Evolutionary conservation across 2,329 filamentous ascomycete species (phyloP).

Genomic region (Colletotrichum australisinense): DNA sequence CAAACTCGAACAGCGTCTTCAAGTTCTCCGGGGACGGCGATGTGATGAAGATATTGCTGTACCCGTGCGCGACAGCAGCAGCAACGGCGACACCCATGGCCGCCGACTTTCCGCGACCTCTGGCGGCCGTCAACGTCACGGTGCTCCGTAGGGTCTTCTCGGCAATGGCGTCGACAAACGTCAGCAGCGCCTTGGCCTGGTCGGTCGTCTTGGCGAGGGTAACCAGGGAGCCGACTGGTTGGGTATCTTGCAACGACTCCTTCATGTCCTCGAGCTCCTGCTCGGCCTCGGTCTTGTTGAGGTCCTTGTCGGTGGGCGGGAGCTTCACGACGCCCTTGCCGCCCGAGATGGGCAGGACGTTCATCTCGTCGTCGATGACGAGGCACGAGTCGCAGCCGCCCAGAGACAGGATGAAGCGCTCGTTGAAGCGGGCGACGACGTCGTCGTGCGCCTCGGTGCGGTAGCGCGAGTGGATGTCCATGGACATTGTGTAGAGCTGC

Average conservation of each 20-base stretch:
- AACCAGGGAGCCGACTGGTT: conserved; percentile 86
- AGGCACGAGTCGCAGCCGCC: conserved; percentile 96
- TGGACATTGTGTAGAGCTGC: conserved; percentile 94
- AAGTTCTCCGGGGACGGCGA: conserved; percentile 97
- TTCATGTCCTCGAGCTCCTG: conserved; percentile 88
- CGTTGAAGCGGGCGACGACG: conserved; percentile 96
- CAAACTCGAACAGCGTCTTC: conserved; percentile 97
- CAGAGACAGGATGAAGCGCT: conserved; percentile 93
- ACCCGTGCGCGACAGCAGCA: conserved; percentile 93
- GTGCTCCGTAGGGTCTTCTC: conserved; percentile 96
- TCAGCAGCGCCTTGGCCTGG: conserved; percentile 95
- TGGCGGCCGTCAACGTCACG: conserved; percentile 90
- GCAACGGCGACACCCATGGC: conserved; percentile 95
- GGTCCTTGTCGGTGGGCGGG: conserved; percentile 79
- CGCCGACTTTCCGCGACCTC: conserved; percentile 97
- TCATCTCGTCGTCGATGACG: conserved; percentile 97
- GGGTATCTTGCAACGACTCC: conserved; percentile 84
- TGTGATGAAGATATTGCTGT: conserved; percentile 99
- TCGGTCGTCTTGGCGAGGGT: conserved; percentile 91
- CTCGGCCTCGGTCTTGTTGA: conserved; percentile 77
- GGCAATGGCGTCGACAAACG: conserved; percentile 94
- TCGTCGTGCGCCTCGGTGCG: conserved; percentile 96
- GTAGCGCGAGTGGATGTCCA: conserved; percentile 98
- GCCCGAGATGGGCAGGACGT: conserved; percentile 95
- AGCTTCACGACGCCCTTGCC: conserved; percentile 89